These are phyloP conservation scores for Ceratocystis harringtonii DNA, from an alignment of 2,329 filamentous ascomycete species.

Conservation along the genomic window DNA sequence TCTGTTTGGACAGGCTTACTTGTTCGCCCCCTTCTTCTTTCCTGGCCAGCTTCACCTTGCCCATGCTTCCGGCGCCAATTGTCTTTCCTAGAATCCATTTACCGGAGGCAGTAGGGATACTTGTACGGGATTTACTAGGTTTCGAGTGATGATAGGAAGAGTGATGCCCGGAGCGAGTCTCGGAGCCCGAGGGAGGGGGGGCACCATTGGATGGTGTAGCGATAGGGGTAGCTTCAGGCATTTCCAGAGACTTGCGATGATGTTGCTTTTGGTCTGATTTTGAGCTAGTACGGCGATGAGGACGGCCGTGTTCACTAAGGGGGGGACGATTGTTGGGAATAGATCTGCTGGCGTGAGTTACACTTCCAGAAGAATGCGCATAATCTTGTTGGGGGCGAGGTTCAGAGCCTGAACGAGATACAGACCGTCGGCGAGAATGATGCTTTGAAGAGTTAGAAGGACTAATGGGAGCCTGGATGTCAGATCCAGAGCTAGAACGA, in stretches of 20 bases:
- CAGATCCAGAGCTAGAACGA: conserved; percentile 15
- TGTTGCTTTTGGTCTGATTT: conserved; percentile 13
- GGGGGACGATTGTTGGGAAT: conserved; percentile 13
- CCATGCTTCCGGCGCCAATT: conserved; percentile 95
- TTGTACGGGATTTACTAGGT: conserved; percentile 51
- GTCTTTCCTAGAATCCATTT: conserved; percentile 95
- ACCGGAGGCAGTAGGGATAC: conserved; percentile 77
- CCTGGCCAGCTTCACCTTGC: conserved; percentile 90
- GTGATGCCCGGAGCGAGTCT: conserved; percentile 10
- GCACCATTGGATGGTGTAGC: background rate
- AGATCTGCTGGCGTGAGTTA: conserved; percentile 10
- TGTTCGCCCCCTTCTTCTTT: conserved; percentile 84
- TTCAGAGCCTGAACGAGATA: conserved; percentile 13
- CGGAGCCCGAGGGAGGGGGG: background rate
- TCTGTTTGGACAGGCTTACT: conserved; percentile 34
- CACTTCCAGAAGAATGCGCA: conserved; percentile 16
- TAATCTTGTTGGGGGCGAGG: conserved; percentile 15
- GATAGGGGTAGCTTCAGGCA: conserved; percentile 11
- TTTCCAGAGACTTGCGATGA: conserved; percentile 12
- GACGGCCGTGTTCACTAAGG: conserved; percentile 18
- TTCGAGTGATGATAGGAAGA: conserved; percentile 22
- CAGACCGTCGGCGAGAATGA: conserved; percentile 12
- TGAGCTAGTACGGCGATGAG: conserved; percentile 15
- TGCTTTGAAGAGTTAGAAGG: conserved; percentile 7
- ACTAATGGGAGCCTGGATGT: conserved; percentile 1